phyloP scores from a whole-genome alignment of 1,284 basidiomycete species.

The Ustilago curta region DNA sequence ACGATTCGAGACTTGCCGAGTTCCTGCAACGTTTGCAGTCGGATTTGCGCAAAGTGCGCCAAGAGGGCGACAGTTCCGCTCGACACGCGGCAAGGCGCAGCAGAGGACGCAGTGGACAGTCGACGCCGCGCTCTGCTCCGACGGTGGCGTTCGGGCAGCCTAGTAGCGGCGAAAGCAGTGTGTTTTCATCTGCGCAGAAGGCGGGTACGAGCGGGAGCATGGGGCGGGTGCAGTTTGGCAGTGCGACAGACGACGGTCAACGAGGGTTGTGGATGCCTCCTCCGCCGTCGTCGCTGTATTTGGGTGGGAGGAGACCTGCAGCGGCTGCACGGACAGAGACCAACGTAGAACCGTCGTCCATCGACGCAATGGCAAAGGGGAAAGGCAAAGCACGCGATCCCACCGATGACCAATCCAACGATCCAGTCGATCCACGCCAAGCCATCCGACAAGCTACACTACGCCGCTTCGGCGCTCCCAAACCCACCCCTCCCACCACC shows the following conservation, averaged over 20 bases:
- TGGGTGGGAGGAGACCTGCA: constrained; percentile 11
- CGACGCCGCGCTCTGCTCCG: constrained; percentile 18
- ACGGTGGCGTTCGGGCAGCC: background rate
- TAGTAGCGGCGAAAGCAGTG: background rate
- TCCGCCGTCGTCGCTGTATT: constrained; percentile 43
- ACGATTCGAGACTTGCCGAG: constrained; percentile 34
- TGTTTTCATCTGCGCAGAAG: too few species aligned
- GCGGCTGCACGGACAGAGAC: background rate
- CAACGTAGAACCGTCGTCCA: background rate
- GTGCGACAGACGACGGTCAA: background rate
- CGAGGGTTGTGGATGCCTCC: constrained; percentile 49
- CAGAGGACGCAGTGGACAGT: constrained; percentile 19
- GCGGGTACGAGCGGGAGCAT: background rate
- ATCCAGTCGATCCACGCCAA: constrained; percentile 42
- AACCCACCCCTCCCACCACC: background rate
- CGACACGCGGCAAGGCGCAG: constrained; percentile 15
- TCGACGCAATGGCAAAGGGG: background rate
- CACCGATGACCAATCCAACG: background rate
- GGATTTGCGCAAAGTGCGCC: constrained; percentile 49
- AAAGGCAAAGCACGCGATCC: constrained; percentile 27
- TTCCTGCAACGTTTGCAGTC: constrained; percentile 46
- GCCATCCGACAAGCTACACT: constrained; percentile 47
- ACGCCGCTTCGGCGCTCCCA: constrained; percentile 20
- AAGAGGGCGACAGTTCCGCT: constrained; percentile 42
- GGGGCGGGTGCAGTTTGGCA: background rate